Evolutionary conservation across 192 early-diverging fungal genomes (phyloP), one percentile per base, ranked within the genome.

Genomic region (Paraglomus occultum): DNA sequence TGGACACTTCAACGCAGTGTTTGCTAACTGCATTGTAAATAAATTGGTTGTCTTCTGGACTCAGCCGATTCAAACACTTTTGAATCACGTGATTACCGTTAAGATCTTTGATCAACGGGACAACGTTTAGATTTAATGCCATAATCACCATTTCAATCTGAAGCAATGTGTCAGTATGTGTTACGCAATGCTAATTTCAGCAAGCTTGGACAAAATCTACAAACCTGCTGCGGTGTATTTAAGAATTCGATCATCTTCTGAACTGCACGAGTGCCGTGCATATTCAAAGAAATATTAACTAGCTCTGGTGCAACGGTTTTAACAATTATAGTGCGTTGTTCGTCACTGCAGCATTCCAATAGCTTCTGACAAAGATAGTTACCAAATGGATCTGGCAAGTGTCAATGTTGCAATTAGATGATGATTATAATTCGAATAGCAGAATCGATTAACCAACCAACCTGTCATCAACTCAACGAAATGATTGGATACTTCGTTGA

Each of bases 31-130:
- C 86, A 70, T 93, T 87, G 74, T 90, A 94, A 53, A 94, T 92
- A 53, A 95, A 95, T 59, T 70, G 90, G 79, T 93, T 93, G 64
- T 93, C 80, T 64, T 89, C 87, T 22, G 84, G 77, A 7, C 84
- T 82, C 46, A 95, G 80, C 18, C 88, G 82, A 69, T 84, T 83
- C 39, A 95, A 82, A 70, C 94, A 95, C 80, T 95, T 95, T 82
- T 95, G 94, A 62, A 95, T 89, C 18, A 94, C 92, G 70, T 95
- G 94, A 74, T 95, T 95, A 57, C 94, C 94, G 60, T 95, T 95
- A 18, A 95, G 80, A 67, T 95, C 94, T 71, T 92, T 91, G 67
- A 95, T 93, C 54, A 95, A 79, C n/a, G 87, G 78, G 5, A 94
- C 92, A 5, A 91, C 89, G 67, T 84, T 87, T 10, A 78, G 78